These are phyloP conservation scores for Biscutella laevigata DNA, from an alignment of 441 rosid genomes.

Conservation along the genomic window DNA sequence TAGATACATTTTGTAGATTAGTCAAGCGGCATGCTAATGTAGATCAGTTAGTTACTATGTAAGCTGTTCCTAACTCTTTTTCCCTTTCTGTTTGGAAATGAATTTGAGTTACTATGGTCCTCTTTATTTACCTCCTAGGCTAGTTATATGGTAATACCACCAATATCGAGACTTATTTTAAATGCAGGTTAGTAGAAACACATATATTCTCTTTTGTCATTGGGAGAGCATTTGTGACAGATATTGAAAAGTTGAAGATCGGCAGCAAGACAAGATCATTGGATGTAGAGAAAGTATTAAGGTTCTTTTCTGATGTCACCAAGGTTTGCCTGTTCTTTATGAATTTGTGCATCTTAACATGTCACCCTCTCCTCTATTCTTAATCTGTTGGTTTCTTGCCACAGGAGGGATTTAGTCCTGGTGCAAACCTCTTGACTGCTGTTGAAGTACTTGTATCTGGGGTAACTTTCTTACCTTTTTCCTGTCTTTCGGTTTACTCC, in stretches of 20 bases:
- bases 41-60: constrained; percentile 94
- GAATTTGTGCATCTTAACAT: constrained; percentile 17
- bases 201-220: constrained; percentile 97
- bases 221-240: constrained; percentile 99
- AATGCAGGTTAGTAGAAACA: constrained; percentile 97
- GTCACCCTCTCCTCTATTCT: constrained; percentile 13
- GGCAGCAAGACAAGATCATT: constrained; percentile 82
- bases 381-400: constrained; percentile 25
- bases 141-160: constrained; percentile 25
- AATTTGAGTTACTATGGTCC: no score
- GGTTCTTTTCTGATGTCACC: constrained; percentile 69
- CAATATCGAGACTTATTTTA: constrained; percentile 26
- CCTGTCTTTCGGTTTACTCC: constrained; percentile 8
- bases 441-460: constrained; percentile 92
- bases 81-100: constrained; percentile 7
- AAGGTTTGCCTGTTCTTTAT: constrained; percentile 47
- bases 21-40: constrained; percentile 88
- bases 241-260: constrained; percentile 91
- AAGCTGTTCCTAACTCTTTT: constrained; percentile 28
- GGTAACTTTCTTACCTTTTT: constrained; percentile 37
- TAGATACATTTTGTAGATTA: constrained; percentile 97
- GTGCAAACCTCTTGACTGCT: constrained; percentile 85
- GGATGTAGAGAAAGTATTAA: constrained; percentile 57
- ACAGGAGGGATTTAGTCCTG: constrained; percentile 87
- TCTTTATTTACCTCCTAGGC: no score